phyloP scores from a whole-genome alignment of 495 filamentous ascomycete genomes.

The Penicillium tannophilum region DNA sequence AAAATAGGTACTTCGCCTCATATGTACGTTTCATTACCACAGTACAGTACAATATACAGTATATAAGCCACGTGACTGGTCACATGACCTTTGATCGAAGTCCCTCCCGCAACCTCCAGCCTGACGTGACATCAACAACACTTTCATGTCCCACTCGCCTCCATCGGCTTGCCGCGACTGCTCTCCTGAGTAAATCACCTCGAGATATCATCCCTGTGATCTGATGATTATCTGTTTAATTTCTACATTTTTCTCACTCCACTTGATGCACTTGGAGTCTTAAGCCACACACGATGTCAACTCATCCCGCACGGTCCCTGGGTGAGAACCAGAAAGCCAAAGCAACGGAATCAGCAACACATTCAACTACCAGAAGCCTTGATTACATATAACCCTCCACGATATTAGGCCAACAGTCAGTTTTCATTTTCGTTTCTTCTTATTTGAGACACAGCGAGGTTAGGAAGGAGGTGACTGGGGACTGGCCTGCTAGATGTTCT shows the following conservation, averaged over 20 bases:
- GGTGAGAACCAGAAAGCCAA: constrained; percentile 5
- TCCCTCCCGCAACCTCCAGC: constrained; percentile 14
- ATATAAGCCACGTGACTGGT: background rate
- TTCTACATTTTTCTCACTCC: background rate
- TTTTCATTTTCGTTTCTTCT: background rate
- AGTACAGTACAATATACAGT: too few species aligned
- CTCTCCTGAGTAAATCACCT: background rate
- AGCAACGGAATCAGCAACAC: background rate
- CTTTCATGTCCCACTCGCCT: constrained; percentile 10
- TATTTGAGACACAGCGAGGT: background rate
- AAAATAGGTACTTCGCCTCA: too few species aligned
- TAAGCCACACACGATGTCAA: constrained; percentile 8
- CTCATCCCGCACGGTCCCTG: constrained; percentile 14
- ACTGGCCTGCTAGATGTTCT: background rate
- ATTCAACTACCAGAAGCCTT: background rate
- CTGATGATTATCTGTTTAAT: background rate
- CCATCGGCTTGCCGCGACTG: constrained; percentile 1
- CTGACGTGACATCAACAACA: constrained; percentile 19
- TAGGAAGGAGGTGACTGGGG: background rate
- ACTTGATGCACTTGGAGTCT: background rate
- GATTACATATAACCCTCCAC: background rate
- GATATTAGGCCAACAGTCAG: background rate
- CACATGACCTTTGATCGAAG: background rate
- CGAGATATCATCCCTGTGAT: background rate
- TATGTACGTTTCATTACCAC: too few species aligned